These are phyloP conservation scores for Rhipidocladum racemiflorum DNA, from an alignment of 176 grass and related monocot species.

Conservation along the genomic window DNA sequence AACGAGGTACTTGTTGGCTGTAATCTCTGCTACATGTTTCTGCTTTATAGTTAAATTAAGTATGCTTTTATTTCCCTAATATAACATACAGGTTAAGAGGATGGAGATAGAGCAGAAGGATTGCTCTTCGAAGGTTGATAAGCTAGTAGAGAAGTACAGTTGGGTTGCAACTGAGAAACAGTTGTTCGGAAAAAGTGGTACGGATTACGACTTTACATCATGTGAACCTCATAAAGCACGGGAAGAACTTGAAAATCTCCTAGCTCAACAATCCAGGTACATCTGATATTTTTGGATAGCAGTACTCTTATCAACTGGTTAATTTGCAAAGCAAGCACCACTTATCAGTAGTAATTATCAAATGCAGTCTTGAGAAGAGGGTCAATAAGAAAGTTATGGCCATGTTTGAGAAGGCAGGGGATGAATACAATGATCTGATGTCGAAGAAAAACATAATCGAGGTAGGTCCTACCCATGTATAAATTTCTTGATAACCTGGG, in stretches of 20 bases:
- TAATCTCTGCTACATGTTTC: slow-evolving; percentile 8
- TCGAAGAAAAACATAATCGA: slow-evolving; percentile 93
- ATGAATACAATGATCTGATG: slow-evolving; percentile 94
- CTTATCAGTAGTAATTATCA: slow-evolving; percentile 26
- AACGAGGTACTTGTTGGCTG: slow-evolving; percentile 68
- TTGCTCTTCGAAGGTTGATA: slow-evolving; percentile 83
- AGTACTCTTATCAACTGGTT: slow-evolving; percentile 10
- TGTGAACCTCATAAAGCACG: slow-evolving; percentile 63
- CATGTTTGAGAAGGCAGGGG: slow-evolving; percentile 98
- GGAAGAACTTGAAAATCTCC: slow-evolving; percentile 70
- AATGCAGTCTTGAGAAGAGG: slow-evolving; percentile 94
- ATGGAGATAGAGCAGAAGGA: slow-evolving; percentile 98
- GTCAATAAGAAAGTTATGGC: slow-evolving; percentile 98
- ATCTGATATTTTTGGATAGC: slow-evolving; percentile 27
- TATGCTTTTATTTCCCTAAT: slow-evolving; percentile 20
- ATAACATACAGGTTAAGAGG: slow-evolving; percentile 68
- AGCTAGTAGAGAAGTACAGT: slow-evolving; percentile 74
- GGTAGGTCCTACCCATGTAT: slow-evolving; percentile 36
- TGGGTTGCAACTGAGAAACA: slow-evolving; percentile 97
- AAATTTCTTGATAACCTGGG: slow-evolving; percentile 16
- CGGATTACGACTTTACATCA: slow-evolving; percentile 90
- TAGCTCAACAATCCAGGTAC: slow-evolving; percentile 87
- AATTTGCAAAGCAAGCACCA: slow-evolving; percentile 11
- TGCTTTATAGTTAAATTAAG: slow-evolving; percentile 10
- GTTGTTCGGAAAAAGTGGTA: slow-evolving; percentile 82